These are phyloP conservation scores for Hypoxylon rubiginosum DNA, from an alignment of 2,329 filamentous ascomycete genomes.

Conservation along the genomic window DNA sequence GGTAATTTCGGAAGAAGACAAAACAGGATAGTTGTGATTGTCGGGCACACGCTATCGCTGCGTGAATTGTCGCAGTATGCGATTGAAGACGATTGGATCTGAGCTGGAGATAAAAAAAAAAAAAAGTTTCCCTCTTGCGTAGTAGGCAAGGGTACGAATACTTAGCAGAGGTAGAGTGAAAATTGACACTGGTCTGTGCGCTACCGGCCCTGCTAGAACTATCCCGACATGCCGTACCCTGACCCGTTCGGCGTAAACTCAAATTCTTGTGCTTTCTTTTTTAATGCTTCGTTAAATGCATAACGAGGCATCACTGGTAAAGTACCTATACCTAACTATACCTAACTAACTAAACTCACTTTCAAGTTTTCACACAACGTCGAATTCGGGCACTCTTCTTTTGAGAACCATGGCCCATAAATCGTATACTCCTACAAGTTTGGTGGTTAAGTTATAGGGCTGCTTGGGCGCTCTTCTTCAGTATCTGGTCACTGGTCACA, in stretches of 20 bases:
- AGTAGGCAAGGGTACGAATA: conserved; percentile 1
- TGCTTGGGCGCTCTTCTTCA: conserved; percentile 1
- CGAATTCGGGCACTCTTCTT: background rate
- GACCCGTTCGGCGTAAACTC: conserved; percentile 15
- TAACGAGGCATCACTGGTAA: conserved; percentile 15
- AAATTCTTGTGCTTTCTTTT: conserved; percentile 14
- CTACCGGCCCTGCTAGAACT: background rate
- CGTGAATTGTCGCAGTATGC: conserved; percentile 29
- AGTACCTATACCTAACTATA: background rate
- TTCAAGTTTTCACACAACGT: background rate
- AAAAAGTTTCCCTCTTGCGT: conserved; percentile 37
- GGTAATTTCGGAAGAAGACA: conserved; percentile 31
- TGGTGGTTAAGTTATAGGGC: conserved; percentile 2
- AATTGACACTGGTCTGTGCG: conserved; percentile 32
- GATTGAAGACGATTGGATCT: conserved; percentile 19
- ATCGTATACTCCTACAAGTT: conserved; percentile 5
- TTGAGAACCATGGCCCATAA: background rate
- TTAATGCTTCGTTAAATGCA: conserved; percentile 27
- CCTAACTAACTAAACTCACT: conserved; percentile 8
- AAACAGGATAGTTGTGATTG: conserved; percentile 18
- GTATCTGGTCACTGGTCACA: conserved; percentile 1
- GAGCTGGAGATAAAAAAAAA: conserved; percentile 33
- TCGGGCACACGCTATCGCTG: conserved; percentile 4
- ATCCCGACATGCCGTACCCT: background rate
- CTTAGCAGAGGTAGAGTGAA: background rate